Percentiles rank a stretch among this genome's conserved stretches.
Conservation (phyloP, 2,329 filamentous ascomycete species). For the Thelonectria discophora region DNA sequence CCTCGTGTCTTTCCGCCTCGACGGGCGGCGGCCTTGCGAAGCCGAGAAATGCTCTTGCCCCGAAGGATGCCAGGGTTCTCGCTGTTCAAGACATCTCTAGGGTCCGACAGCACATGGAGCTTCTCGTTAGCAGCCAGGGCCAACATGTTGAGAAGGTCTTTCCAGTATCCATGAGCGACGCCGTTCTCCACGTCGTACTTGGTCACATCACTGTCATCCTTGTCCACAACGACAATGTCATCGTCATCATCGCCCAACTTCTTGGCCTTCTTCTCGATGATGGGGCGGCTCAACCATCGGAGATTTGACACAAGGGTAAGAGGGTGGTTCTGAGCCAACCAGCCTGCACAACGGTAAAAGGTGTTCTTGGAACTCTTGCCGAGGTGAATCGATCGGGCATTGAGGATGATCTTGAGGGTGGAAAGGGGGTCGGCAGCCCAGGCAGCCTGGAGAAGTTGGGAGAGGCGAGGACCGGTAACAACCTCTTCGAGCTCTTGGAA, state of each 20-base stretch:
- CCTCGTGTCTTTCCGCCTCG: constrained; percentile 8
- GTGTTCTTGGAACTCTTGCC: constrained; percentile 60
- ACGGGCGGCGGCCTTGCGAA: constrained; percentile 25
- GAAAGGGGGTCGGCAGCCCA: constrained; percentile 59
- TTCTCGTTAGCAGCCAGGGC: constrained; percentile 59
- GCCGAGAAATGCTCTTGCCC: constrained; percentile 31
- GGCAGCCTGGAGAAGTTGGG: constrained; percentile 54
- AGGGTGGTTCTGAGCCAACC: constrained; percentile 64
- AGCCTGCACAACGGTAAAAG: constrained; percentile 64
- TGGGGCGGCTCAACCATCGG: constrained; percentile 62
- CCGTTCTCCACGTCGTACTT: constrained; percentile 56
- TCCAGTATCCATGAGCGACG: constrained; percentile 69
- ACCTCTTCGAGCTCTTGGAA: constrained; percentile 61
- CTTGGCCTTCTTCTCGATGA: constrained; percentile 63
- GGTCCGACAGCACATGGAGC: constrained; percentile 53
- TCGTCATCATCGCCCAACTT: constrained; percentile 49
- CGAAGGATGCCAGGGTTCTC: constrained; percentile 40
- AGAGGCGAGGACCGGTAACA: constrained; percentile 49
- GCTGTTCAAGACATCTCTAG: constrained; percentile 52
- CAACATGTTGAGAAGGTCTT: constrained; percentile 67
- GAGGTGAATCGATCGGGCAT: constrained; percentile 67
- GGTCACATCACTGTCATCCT: constrained; percentile 48
- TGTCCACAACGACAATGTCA: constrained; percentile 45
- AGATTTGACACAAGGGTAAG: constrained; percentile 63
- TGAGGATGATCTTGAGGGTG: constrained; percentile 69